phyloP scores from a whole-genome alignment of 2,329 filamentous ascomycete genomes.

The Talaromyces sp. region DNA sequence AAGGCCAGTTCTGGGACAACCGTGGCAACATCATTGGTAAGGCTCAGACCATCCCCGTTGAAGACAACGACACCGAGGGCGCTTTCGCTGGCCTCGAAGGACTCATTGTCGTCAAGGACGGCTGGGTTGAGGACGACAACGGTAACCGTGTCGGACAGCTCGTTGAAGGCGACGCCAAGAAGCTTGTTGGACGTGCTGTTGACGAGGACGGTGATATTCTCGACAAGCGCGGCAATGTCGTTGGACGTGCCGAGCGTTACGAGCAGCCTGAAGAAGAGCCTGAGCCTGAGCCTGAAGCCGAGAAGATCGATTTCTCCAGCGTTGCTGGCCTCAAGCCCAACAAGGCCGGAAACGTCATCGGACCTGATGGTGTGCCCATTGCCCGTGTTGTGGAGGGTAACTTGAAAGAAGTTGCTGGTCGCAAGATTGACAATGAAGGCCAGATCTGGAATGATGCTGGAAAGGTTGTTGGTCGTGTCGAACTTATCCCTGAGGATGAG shows the following conservation, averaged over 20 bases:
- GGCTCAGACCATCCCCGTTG: slow-evolving; percentile 46
- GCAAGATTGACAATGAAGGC: slow-evolving; percentile 54
- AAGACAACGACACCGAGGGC: slow-evolving; percentile 39
- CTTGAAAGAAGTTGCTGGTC: slow-evolving; percentile 54
- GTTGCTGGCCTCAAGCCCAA: slow-evolving; percentile 55
- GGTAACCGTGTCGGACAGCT: slow-evolving; percentile 50
- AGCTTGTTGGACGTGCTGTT: slow-evolving; percentile 56
- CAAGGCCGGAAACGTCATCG: slow-evolving; percentile 58
- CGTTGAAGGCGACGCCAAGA: slow-evolving; percentile 58
- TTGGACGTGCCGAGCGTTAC: slow-evolving; percentile 54
- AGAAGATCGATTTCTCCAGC: slow-evolving; percentile 50
- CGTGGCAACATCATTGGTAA: slow-evolving; percentile 62
- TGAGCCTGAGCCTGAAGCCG: slow-evolving; percentile 50
- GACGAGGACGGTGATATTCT: slow-evolving; percentile 62
- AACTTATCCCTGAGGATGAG: slow-evolving; percentile 57
- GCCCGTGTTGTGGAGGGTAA: slow-evolving; percentile 57
- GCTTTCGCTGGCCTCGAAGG: slow-evolving; percentile 47
- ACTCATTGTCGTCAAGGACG: slow-evolving; percentile 46
- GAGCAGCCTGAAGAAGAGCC: slow-evolving; percentile 45
- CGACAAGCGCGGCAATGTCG: slow-evolving; percentile 60
- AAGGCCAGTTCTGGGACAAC: slow-evolving; percentile 63
- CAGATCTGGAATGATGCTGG: slow-evolving; percentile 56
- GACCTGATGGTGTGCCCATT: slow-evolving; percentile 51
- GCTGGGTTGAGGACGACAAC: slow-evolving; percentile 49
- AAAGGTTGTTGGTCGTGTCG: slow-evolving; percentile 55